Conservation (phyloP, 148 eudicot species). For the Talinum fruticosum region DNA sequence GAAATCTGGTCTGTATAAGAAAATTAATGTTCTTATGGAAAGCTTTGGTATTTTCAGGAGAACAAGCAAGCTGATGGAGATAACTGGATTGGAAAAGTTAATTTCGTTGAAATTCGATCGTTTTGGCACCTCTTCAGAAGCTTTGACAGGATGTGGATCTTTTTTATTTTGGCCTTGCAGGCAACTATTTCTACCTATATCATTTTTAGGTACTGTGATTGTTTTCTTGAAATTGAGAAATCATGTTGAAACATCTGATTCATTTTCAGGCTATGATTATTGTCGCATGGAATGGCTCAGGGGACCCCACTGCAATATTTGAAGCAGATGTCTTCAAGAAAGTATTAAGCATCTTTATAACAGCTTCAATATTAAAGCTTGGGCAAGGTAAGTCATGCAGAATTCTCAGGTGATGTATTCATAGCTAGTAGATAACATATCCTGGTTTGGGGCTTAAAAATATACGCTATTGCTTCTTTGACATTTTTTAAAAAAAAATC, state of each 20-base stretch:
- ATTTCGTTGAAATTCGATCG: constrained; percentile 93
- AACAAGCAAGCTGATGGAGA: constrained; percentile 44
- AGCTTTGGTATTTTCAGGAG: constrained; percentile 47
- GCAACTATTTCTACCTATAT: constrained; percentile 29
- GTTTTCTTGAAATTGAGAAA: background rate
- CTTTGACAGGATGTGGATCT: constrained; percentile 98
- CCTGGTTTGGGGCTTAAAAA: background rate
- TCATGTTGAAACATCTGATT: background rate
- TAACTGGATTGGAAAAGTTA: constrained; percentile 92
- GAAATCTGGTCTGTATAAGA: background rate
- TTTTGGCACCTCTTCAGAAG: constrained; percentile 96
- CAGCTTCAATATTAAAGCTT: constrained; percentile 94
- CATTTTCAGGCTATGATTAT: constrained; percentile 87
- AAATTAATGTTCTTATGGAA: background rate
- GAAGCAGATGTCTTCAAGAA: constrained; percentile 60
- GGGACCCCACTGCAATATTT: constrained; percentile 67
- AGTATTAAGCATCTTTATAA: constrained; percentile 88
- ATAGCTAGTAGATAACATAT: background rate
- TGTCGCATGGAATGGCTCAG: constrained; percentile 93
- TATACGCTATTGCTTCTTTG: background rate
- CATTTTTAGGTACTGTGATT: background rate
- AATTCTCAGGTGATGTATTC: background rate
- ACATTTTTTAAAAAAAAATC: background rate
- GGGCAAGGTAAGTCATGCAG: constrained; percentile 56
- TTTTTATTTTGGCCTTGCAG: constrained; percentile 89